phyloP scores from a whole-genome alignment of 306 rosid genomes.

The Cucumis hystrix region DNA sequence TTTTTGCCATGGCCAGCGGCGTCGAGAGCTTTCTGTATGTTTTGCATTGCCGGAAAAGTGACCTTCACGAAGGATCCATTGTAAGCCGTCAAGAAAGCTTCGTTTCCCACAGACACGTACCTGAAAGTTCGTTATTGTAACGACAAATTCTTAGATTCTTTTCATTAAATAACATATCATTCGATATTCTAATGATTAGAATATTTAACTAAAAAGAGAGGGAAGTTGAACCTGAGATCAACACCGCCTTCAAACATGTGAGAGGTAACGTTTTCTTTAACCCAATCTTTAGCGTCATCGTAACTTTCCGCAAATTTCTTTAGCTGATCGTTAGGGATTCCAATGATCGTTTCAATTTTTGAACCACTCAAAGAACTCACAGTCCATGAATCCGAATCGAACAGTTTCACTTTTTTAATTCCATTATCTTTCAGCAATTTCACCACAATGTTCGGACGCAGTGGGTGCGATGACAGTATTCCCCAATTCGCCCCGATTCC shows the following conservation, averaged over 20 bases:
- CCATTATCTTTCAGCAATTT: constrained; percentile 50
- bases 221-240: constrained; percentile 33
- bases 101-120: constrained; percentile 72
- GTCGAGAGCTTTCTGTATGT: constrained; percentile 51
- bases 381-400: constrained; percentile 52
- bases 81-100: constrained; percentile 52
- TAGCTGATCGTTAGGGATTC: constrained; percentile 56
- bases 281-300: constrained; percentile 37
- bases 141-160: neutral
- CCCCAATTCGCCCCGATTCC: constrained; percentile 75
- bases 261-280: constrained; percentile 40
- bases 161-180: neutral
- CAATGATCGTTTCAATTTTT: constrained; percentile 53
- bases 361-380: constrained; percentile 46
- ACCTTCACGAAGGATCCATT: constrained; percentile 19
- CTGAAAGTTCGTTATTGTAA: constrained; percentile 7
- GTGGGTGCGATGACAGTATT: constrained; percentile 34
- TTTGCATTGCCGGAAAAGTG: constrained; percentile 56
- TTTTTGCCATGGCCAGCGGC: constrained; percentile 35
- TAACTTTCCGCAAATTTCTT: constrained; percentile 10
- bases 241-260: constrained; percentile 34
- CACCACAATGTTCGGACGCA: constrained; percentile 36
- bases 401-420: constrained; percentile 52
- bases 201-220: neutral
- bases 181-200: neutral